Evolutionary conservation across 2,329 filamentous ascomycete genomes (phyloP).

Genomic region (Chrysosporium keratinophilum): DNA sequence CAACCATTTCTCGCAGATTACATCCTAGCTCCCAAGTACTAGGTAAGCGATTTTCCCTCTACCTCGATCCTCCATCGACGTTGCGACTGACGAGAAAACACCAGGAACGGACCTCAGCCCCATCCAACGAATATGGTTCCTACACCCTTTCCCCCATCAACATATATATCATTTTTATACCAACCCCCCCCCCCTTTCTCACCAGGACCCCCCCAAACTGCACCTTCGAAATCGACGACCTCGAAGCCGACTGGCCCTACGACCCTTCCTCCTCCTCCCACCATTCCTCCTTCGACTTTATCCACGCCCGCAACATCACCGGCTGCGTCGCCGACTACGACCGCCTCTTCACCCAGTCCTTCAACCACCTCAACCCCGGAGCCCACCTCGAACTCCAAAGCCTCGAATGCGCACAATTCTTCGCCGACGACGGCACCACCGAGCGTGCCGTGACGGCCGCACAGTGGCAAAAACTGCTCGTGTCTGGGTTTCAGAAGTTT

Average conservation of each 20-base stretch:
- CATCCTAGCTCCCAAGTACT: too few species aligned
- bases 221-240: conserved; percentile 24
- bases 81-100: background rate
- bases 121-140: conserved; percentile 14
- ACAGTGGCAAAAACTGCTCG: conserved; percentile 26
- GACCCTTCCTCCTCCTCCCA: background rate
- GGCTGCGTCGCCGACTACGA: conserved; percentile 23
- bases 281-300: conserved; percentile 10
- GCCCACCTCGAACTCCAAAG: too few species aligned
- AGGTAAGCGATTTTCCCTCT: too few species aligned
- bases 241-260: conserved; percentile 22
- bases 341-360: conserved; percentile 24
- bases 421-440: too few species aligned
- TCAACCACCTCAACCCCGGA: conserved; percentile 26
- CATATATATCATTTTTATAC: background rate
- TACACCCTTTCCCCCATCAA: background rate
- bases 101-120: conserved; percentile 16
- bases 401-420: too few species aligned
- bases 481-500: conserved; percentile 24
- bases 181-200: background rate
- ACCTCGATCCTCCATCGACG: too few species aligned
- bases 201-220: conserved; percentile 23
- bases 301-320: conserved; percentile 14
- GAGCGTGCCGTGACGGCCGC: conserved; percentile 19
- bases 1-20: too few species aligned